Evolutionary conservation across 2,329 filamentous ascomycete species (phyloP).

Genomic region (Exophiala phaeomuriformis): DNA sequence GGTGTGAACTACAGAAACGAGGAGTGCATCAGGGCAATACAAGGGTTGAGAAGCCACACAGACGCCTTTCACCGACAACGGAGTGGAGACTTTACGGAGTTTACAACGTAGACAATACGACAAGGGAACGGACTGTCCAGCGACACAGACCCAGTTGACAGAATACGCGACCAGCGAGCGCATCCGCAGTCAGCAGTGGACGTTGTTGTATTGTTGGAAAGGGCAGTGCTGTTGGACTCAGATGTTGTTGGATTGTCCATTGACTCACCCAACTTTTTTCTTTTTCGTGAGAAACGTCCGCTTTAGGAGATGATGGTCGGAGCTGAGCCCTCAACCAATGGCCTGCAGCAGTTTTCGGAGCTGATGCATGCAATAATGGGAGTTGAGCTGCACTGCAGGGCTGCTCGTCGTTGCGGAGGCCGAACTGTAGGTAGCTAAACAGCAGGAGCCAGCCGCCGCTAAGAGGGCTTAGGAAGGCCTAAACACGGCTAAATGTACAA

Average conservation of each 20-base stretch:
- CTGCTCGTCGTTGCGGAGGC: background rate
- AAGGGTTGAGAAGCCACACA: conserved; percentile 12
- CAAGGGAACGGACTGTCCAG: conserved; percentile 5
- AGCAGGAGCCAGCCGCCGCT: no score
- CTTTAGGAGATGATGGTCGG: background rate
- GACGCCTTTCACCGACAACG: conserved; percentile 8
- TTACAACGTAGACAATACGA: background rate
- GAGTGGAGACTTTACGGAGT: conserved; percentile 1
- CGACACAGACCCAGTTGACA: background rate
- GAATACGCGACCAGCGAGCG: background rate
- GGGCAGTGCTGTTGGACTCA: background rate
- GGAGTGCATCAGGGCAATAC: background rate
- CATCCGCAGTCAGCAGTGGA: background rate
- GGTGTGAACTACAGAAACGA: conserved; percentile 4
- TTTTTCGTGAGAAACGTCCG: background rate
- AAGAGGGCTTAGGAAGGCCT: no score
- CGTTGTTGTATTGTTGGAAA: background rate
- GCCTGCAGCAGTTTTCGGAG: background rate
- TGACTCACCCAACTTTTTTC: conserved; percentile 3
- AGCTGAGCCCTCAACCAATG: background rate
- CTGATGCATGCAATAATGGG: background rate
- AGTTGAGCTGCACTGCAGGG: background rate
- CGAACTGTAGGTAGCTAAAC: no score
- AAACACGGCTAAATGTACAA: no score
- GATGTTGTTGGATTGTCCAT: no score